Base-by-base conservation (phyloP, 441 rosid species). In the Brassica hybrid region DNA sequence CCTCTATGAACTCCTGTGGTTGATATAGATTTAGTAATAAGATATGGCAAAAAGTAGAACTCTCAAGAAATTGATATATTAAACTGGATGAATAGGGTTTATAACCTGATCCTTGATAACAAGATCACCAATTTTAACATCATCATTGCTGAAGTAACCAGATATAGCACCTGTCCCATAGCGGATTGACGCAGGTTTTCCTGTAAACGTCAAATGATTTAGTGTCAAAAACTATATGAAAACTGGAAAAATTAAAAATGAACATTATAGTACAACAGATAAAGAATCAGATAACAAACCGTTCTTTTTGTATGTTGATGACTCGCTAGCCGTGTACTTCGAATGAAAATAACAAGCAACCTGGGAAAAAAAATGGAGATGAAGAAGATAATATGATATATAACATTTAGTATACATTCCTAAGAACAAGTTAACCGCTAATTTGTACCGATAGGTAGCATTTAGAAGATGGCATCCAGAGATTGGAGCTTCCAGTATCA, bases 401-500 rank as follows among this genome's bases (percentile, higher is more conserved):
- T 10, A 12, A 50, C 23, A 21, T 18, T 79, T n/a, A n/a, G n/a
- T 64, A 38, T 71, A 60, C 67, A 52, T 68, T 52, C 19, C 12
- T 8, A 56, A n/a, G n/a, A n/a, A n/a, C n/a, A n/a, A 58, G 14
- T 34, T 17, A 48, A n/a, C 56, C 56, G 56, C 56, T 48, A 48
- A 16, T 16, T 25, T 45, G 0, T 73, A 90, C 94, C 67, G 94
- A 90, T 80, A 87, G 80, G 80, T 86, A 84, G 70, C 94, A 90
- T 82, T 88, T 84, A 7, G 79, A 16, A 30, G 94, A 90, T 62
- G 94, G 92, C 16, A 90, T 86, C 92, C 94, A 90, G 16, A 90
- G 88, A 74, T 90, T 90, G 21, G 94, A 86, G 76, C 94, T 90
- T 63, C 94, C 92, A 0, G 92, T 90, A 77, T 90, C 90, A 80